Evolutionary conservation across 768 basidiomycete genomes (phyloP).

Genomic region (Roridomyces roridus): DNA sequence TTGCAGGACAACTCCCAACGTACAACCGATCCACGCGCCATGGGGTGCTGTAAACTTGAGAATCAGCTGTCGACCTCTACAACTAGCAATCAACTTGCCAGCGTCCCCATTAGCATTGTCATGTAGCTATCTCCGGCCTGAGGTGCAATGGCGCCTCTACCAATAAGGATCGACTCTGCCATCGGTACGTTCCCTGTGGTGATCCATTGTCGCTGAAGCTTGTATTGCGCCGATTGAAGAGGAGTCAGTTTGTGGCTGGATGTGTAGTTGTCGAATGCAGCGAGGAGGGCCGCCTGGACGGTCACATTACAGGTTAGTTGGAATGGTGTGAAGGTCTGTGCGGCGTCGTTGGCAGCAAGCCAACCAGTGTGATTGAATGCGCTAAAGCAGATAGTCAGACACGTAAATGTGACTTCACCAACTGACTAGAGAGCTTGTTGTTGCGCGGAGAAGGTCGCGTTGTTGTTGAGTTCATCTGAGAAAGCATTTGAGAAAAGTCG

Average conservation of each 20-base stretch:
- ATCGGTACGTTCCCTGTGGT: not conserved
- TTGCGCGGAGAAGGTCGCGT: no score
- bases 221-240: not conserved
- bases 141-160: not conserved
- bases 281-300: not conserved
- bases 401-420: no score
- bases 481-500: no score
- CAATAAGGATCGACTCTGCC: not conserved
- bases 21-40: conserved; percentile 5
- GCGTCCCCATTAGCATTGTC: not conserved
- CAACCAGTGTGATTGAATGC: not conserved
- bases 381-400: no score
- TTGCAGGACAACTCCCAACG: not conserved
- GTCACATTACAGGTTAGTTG: not conserved
- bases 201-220: conserved; percentile 1
- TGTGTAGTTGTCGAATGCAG: not conserved
- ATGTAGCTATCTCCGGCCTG: not conserved
- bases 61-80: no score
- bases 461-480: no score
- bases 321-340: not conserved
- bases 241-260: not conserved
- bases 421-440: no score
- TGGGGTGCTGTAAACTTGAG: conserved; percentile 3
- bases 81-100: not conserved
- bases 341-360: conserved; percentile 1